Evolutionary conservation across 345 rosid genomes (phyloP).

Genomic region (Noccaea caerulescens): DNA sequence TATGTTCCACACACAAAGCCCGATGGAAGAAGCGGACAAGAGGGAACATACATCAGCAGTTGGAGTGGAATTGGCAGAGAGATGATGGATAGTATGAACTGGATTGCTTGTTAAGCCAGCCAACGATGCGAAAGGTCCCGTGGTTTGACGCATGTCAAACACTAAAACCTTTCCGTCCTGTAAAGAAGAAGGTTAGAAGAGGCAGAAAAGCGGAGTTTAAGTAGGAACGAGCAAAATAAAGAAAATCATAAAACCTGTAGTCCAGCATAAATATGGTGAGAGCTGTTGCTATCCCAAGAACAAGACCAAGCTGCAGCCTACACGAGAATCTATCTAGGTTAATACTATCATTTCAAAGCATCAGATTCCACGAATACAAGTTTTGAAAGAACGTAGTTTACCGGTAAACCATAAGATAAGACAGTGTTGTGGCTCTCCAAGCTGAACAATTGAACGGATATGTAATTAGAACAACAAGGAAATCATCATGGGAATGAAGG

Average conservation of each 20-base stretch:
- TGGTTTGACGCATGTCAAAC: conserved; percentile 85
- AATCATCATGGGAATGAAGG: conserved; percentile 8
- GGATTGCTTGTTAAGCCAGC: conserved; percentile 73
- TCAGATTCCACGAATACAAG: background rate
- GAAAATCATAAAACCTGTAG: conserved; percentile 60
- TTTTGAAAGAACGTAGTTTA: conserved; percentile 38
- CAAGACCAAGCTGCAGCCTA: conserved; percentile 95
- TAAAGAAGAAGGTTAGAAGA: conserved; percentile 22
- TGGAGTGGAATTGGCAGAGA: conserved; percentile 44
- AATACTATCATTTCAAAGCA: background rate
- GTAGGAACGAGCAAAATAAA: conserved; percentile 25
- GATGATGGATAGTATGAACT: conserved; percentile 70
- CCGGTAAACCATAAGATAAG: conserved; percentile 76
- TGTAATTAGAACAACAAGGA: conserved; percentile 18
- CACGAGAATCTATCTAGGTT: conserved; percentile 28
- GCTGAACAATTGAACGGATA: conserved; percentile 48
- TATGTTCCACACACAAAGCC: conserved; percentile 76
- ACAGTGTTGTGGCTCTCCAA: conserved; percentile 72
- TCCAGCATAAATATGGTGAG: conserved; percentile 80
- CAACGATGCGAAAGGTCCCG: conserved; percentile 55
- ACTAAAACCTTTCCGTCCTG: conserved; percentile 77
- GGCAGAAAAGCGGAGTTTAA: background rate
- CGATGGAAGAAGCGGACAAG: conserved; percentile 83
- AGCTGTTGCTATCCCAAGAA: conserved; percentile 75
- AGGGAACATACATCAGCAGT: conserved; percentile 51